Conservation (phyloP, 306 rosid genomes). For the Fragaria ananassa region DNA sequence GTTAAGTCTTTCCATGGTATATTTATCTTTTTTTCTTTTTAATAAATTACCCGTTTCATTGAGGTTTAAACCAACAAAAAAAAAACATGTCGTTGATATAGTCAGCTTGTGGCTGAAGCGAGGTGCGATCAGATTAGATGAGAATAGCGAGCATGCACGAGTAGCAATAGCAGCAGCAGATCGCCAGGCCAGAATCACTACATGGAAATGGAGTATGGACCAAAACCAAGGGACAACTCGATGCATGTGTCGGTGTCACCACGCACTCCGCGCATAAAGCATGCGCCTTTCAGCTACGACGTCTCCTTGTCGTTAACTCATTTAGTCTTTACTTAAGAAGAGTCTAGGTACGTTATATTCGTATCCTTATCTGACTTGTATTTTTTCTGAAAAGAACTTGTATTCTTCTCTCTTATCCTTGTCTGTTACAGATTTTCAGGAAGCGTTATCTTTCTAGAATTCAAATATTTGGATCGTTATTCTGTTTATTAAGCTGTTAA, state of each 20-base stretch:
- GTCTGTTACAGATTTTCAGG: background rate
- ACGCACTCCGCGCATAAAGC: background rate
- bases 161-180: background rate
- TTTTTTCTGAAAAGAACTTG: background rate
- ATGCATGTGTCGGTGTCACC: background rate
- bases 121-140: background rate
- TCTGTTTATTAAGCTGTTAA: background rate
- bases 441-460: background rate
- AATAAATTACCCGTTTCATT: too few relatives aligned
- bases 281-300: background rate
- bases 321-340: background rate
- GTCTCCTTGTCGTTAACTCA: background rate
- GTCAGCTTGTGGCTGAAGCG: background rate
- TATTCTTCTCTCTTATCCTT: background rate
- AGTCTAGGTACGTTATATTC: background rate
- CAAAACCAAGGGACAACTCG: background rate
- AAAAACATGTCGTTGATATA: background rate
- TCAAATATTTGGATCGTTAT: background rate
- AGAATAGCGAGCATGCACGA: background rate
- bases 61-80: too few relatives aligned
- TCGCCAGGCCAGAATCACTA: background rate
- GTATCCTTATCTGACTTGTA: background rate
- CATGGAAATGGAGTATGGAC: background rate
- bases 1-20: too few relatives aligned
- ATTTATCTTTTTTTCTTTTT: too few relatives aligned